Evolutionary conservation across 2,329 filamentous ascomycete species (phyloP), one percentile per base, ranked within the genome.

Genomic region (Aulographum hederae): DNA sequence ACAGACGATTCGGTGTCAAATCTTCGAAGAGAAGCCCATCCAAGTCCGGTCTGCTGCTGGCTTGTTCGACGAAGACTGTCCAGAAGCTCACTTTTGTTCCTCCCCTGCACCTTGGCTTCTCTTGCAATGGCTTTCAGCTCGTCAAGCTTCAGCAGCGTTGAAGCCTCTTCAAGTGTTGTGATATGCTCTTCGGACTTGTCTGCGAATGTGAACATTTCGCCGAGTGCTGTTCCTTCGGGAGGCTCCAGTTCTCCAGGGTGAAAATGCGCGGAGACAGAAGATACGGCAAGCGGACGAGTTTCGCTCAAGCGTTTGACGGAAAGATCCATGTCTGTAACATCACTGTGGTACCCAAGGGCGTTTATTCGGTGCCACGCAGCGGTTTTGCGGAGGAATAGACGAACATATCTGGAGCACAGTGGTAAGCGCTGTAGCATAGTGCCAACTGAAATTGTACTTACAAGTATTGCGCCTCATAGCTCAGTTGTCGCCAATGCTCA

Each of bases 381-480:
- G 1, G 81, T 82, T 51, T 98, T 98, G 29, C 89, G 73, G 3
- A 98, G 61, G 46, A 98, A 98, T 2, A 98, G 59, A 15, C 89
- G 73, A 11, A 95, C 85, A 54, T 94, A 92, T 47, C 80, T 86
- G 28, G n/a, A n/a, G n/a, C n/a, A n/a, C n/a, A n/a, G n/a, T n/a
- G n/a, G n/a, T n/a, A n/a, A n/a, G n/a, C n/a, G n/a, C n/a, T n/a
- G n/a, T n/a, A n/a, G n/a, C n/a, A n/a, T n/a, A n/a, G n/a, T n/a
- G n/a, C n/a, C n/a, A 23, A 13, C 8, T 21, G 34, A 25, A n/a
- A 25, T 8, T 8, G 21, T 11, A 54, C 76, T 46, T 63, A 94
- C 71, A 98, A 54, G 52, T 92, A 95, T 45, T 95, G 85, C 13
- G 81, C 67, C 47, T 94, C 82, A 48, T 94, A 95, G 18, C 63